phyloP scores from a whole-genome alignment of 2,329 filamentous ascomycete species.

The Colletotrichum sp. region DNA sequence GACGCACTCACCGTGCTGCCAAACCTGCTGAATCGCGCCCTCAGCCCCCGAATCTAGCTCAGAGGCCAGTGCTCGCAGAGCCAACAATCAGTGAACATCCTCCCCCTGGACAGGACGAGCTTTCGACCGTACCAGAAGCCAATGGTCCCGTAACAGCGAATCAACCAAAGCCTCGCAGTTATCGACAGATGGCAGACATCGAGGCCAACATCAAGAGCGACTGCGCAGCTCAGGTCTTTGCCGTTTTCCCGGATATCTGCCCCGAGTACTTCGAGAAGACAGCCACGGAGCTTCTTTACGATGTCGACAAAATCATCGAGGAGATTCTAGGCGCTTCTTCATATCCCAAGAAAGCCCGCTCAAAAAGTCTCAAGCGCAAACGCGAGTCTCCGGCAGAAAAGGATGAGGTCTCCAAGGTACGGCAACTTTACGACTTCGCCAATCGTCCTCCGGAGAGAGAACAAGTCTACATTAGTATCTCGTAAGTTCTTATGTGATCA shows the following conservation, averaged over 20 bases:
- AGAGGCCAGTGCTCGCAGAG: not conserved
- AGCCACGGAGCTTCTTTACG: conserved; percentile 29
- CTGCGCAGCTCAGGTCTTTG: conserved; percentile 34
- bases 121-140: not conserved
- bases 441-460: not conserved
- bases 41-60: not conserved
- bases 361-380: conserved; percentile 46
- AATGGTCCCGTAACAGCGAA: not conserved
- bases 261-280: conserved; percentile 37
- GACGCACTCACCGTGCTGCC: not conserved
- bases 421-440: not conserved
- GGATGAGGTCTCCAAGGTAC: conserved; percentile 20
- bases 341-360: conserved; percentile 41
- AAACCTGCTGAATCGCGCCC: not conserved
- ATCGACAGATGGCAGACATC: not conserved
- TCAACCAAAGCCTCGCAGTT: too few relatives aligned
- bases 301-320: conserved; percentile 36
- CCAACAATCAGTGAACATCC: not conserved
- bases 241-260: conserved; percentile 53
- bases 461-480: not conserved
- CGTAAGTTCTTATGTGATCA: conserved; percentile 4
- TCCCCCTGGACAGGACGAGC: not conserved
- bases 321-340: conserved; percentile 44
- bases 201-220: conserved; percentile 7
- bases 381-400: conserved; percentile 28